Evolutionary conservation across 345 rosid species (phyloP), one percentile per base, ranked within the genome.

Genomic region (Camelina neglecta): DNA sequence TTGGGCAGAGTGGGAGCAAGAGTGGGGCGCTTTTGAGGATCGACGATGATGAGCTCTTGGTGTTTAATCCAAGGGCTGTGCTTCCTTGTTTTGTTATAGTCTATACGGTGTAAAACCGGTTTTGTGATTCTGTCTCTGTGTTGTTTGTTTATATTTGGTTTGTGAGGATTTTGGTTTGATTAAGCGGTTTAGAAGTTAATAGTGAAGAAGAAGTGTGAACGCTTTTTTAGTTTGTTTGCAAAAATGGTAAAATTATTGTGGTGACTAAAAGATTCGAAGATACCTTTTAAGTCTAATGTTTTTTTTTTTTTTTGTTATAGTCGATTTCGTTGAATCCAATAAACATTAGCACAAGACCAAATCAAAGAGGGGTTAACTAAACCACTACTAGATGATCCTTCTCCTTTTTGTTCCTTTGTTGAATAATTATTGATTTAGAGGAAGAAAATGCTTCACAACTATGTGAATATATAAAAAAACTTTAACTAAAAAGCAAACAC

Each of bases 11-110:
- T 18, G 77, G 78, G 60, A 74, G 6, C 48, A 74, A 38, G 31
- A 65, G 86, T 63, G 86, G 84, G 81, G 68, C 79, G 71, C 66
- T 79, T 21, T 24, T 78, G 8, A 87, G 87, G 65, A 11, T 86
- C 76, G 97, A 92, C 57, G 96, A 90, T 16, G 94, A 92, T 65
- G 99, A 92, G 84, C 82, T 95, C 18, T 8, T 88, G 42, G 94
- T 95, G 73, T 92, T 90, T 75, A 92, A 93, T 86, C 99, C 99
- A 21, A 88, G 96, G 93, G 97, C 98, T 57, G 94, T 92, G 83
- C 98, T 95, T 79, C 97, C 99, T 72, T 95, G 98, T 85, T 95
- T 92, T 65, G 91, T 89, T 42, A 90, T 95, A 16, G 97, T 95
- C 70, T 95, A 90, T 75, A 80, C 89, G 42, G 83, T 76, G 69